Evolutionary conservation across 1,284 basidiomycete species (phyloP), one percentile per base, ranked within the genome.

Genomic region (Malassezia vespertilionis): DNA sequence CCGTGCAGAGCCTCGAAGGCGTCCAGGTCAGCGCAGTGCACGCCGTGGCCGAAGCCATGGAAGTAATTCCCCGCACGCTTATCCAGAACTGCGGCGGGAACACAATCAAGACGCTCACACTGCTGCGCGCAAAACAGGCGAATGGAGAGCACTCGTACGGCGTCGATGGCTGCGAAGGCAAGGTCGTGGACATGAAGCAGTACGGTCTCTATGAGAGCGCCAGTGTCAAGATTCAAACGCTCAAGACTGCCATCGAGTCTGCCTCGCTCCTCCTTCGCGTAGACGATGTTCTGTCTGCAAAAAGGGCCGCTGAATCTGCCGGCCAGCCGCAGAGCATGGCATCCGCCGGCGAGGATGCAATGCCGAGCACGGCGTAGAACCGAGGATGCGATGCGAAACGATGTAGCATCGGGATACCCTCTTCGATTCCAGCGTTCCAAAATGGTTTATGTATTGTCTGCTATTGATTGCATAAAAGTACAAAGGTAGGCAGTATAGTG

Each of bases 161-260:
- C 49, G 83, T 97, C 42, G 83, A 97, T 60, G 91, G 91, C 27
- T 85, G 95, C 66, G 87, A 83, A 3, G 91, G 90, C 33, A 91
- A 90, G 72, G 82, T 93, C 33, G 84, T 84, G 30, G 86, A 96
- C 70, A 96, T 96, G 91, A 88, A 87, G 71, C 74, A 76, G 42
- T 93, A 95, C 71, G 89, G 89, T 0, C 74, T 97, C 47, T 87
- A 89, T 59, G 93, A 97, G 74, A 86, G 83, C 31, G 88, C 90
- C 2, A 89, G 86, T 53, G 90, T 99, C 65, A 96, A 96, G 78
- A 84, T 93, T 40, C 91, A 96, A 77, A 96, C 83, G 15, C 75
- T 95, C 67, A 96, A 97, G 79, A 97, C 91, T 9, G 90, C 91
- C 14, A 84, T 96, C 59, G 89, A 96, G 81, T 85, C 83, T 32